These are phyloP conservation scores for Pestalotiopsis sp. DNA, from an alignment of 2,329 filamentous ascomycete species.

Conservation along the genomic window DNA sequence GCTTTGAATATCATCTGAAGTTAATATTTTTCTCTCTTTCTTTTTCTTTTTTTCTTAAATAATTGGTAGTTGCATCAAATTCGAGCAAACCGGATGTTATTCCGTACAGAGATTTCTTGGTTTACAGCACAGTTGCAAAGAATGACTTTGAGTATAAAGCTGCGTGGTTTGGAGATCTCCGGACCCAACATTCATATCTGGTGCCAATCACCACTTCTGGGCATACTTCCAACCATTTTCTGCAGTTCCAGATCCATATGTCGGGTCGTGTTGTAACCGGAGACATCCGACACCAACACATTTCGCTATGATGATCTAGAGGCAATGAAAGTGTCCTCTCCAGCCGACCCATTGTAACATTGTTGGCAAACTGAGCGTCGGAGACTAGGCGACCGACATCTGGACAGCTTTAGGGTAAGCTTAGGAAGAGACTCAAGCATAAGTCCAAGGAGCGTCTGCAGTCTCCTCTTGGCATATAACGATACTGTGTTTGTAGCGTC, in stretches of 20 bases:
- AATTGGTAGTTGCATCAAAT: too few species aligned
- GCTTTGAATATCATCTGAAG: too few species aligned
- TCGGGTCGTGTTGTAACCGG: not conserved
- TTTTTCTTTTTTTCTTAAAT: too few species aligned
- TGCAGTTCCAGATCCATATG: not conserved
- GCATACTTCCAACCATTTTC: not conserved
- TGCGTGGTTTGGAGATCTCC: slow-evolving; percentile 24
- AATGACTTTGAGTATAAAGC: slow-evolving; percentile 36
- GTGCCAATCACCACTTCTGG: slow-evolving; percentile 6
- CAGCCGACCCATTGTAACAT: slow-evolving; percentile 22
- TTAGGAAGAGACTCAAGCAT: slow-evolving; percentile 50
- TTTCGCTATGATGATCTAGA: slow-evolving; percentile 1
- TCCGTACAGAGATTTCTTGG: too few species aligned
- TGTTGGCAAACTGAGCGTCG: slow-evolving; percentile 27
- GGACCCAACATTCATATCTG: slow-evolving; percentile 9
- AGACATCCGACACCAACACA: not conserved
- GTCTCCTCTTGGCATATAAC: slow-evolving; percentile 46
- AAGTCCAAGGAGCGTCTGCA: slow-evolving; percentile 44
- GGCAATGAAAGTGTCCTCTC: not conserved
- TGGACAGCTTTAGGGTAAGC: slow-evolving; percentile 43
- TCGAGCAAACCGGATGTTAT: too few species aligned
- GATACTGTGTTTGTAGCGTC: slow-evolving; percentile 27
- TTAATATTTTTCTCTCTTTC: too few species aligned
- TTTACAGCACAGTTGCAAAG: slow-evolving; percentile 28
- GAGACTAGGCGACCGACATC: slow-evolving; percentile 26